Evolutionary conservation across 306 rosid species (phyloP), one percentile per base, ranked within the genome.

Genomic region (Cicer chorassanicum): DNA sequence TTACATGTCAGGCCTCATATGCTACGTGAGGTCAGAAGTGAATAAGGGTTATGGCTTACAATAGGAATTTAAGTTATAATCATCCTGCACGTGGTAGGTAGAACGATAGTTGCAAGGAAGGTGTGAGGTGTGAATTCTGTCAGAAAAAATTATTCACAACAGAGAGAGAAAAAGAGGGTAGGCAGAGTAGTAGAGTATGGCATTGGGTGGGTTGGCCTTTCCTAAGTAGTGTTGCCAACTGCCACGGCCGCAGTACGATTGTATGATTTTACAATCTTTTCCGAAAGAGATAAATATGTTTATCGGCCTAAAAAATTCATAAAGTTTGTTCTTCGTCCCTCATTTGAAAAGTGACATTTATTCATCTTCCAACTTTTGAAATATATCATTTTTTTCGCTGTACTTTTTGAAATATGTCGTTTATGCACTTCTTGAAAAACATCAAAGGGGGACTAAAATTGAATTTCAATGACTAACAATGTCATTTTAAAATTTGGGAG

Each of bases 21-120:
- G 57, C 5, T 68, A 8, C 10, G 6, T 48, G 48, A 29, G 42
- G 21, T 43, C 39, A 68, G 59, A 68, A 21, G 29, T n/a, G n/a
- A 46, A 68, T 8, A 46, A 68, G 13, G 40, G 60, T 29, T 68
- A 8, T 54, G 34, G 19, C 36, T 18, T 54, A 34, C 1, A 5
- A 48, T 46, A 9, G 73, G 21, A 66, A 48, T 68, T 48, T 21
- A 29, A 68, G 60, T 34, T 68, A 60, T 36, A 48, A 34, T 14
- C 54, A 12, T 4, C 66, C 51, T 7, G 53, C 51, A 41, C 38
- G 41, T 15, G 40, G 34, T 6, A 19, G 19, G 48, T 69, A 38
- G 38, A 41, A 50, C 15, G 15, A 16, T 15, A 45, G 57, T 24
- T 24, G 51, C 14, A 44, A 41, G 76, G 65, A 55, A 40, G 61